A percentile compares a stretch with the other conserved stretches of the same genome.
Conservation (phyloP, 192 early-diverging fungal genomes). For the Funneliformis mosseae region DNA sequence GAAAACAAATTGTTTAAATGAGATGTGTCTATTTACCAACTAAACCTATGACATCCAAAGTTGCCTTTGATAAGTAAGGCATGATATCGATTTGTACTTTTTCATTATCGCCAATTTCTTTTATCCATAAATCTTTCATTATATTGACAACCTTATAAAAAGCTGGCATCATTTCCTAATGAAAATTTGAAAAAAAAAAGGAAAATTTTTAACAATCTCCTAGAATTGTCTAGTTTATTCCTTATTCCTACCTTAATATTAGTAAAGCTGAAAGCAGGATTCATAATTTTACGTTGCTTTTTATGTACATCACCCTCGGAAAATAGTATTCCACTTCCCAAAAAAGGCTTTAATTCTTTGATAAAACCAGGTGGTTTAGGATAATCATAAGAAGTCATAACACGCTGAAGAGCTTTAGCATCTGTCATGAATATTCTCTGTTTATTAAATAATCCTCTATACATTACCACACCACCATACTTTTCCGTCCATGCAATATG, state of each 20-base stretch:
- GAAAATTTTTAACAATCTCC: not conserved
- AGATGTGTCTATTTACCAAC: slow-evolving; percentile 32
- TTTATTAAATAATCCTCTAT: slow-evolving; percentile 48
- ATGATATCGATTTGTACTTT: slow-evolving; percentile 45
- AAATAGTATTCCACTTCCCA: slow-evolving; percentile 55
- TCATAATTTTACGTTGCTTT: slow-evolving; percentile 59
- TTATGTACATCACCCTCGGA: slow-evolving; percentile 55
- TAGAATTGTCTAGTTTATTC: slow-evolving; percentile 33
- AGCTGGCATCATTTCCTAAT: slow-evolving; percentile 26
- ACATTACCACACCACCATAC: slow-evolving; percentile 54
- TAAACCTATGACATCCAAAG: slow-evolving; percentile 52
- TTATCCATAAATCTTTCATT: slow-evolving; percentile 45
- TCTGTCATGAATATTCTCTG: slow-evolving; percentile 50
- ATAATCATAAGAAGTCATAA: slow-evolving; percentile 54
- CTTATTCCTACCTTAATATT: slow-evolving; percentile 44
- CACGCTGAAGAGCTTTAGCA: slow-evolving; percentile 48
- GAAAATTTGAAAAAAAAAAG: not conserved
- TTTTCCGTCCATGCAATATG: slow-evolving; percentile 51
- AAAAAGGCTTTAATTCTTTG: slow-evolving; percentile 38
- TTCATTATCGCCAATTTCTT: slow-evolving; percentile 32
- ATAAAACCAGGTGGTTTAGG: slow-evolving; percentile 40
- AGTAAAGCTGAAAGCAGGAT: slow-evolving; percentile 53
- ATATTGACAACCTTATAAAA: slow-evolving; percentile 39
- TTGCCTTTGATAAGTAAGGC: slow-evolving; percentile 41
- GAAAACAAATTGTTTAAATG: not conserved